Percentiles rank a stretch among this genome's conserved stretches.
Conservation (phyloP, 371 early-diverging fungal genomes). For the Parasitella parasitica region DNA sequence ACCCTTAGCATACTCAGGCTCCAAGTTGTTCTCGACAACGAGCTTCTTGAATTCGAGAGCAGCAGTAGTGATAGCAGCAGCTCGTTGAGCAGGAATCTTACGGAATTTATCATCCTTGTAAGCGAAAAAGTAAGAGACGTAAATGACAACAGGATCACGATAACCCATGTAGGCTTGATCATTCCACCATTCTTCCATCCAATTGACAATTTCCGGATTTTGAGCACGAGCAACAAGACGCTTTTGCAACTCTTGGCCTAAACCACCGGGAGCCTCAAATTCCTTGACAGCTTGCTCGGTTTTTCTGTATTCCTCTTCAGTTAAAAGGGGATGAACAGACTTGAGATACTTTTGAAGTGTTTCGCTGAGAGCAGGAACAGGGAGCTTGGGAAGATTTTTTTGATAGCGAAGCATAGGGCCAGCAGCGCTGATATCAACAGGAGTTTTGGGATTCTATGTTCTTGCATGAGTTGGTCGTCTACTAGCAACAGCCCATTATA, state of each 20-base stretch:
- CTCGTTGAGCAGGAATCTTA: slow-evolving; percentile 77
- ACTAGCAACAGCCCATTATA: not conserved
- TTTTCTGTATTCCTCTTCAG: slow-evolving; percentile 68
- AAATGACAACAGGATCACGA: slow-evolving; percentile 92
- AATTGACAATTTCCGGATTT: slow-evolving; percentile 70
- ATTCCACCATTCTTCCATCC: slow-evolving; percentile 97
- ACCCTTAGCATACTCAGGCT: slow-evolving; percentile 82
- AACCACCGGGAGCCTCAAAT: slow-evolving; percentile 79
- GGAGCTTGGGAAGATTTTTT: slow-evolving; percentile 76
- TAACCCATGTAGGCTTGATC: slow-evolving; percentile 91
- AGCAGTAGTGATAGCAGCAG: slow-evolving; percentile 85
- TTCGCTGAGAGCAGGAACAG: slow-evolving; percentile 84
- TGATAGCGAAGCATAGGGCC: slow-evolving; percentile 72
- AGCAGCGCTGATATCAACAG: slow-evolving; percentile 43
- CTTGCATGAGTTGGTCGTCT: not conserved
- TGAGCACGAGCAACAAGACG: slow-evolving; percentile 74
- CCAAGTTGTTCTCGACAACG: slow-evolving; percentile 76
- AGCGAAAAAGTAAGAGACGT: slow-evolving; percentile 83
- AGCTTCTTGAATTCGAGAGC: slow-evolving; percentile 84
- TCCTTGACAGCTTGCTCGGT: slow-evolving; percentile 75
- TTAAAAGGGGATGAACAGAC: slow-evolving; percentile 75
- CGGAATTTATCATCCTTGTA: slow-evolving; percentile 84
- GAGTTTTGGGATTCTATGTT: slow-evolving; percentile 37
- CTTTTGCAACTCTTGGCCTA: slow-evolving; percentile 81
- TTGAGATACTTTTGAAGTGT: slow-evolving; percentile 81